Percentiles rank a stretch among this genome's conserved stretches.
Evolutionary conservation across 2,329 filamentous ascomycete species (phyloP).

Genomic region (Rutstroemia sp.): DNA sequence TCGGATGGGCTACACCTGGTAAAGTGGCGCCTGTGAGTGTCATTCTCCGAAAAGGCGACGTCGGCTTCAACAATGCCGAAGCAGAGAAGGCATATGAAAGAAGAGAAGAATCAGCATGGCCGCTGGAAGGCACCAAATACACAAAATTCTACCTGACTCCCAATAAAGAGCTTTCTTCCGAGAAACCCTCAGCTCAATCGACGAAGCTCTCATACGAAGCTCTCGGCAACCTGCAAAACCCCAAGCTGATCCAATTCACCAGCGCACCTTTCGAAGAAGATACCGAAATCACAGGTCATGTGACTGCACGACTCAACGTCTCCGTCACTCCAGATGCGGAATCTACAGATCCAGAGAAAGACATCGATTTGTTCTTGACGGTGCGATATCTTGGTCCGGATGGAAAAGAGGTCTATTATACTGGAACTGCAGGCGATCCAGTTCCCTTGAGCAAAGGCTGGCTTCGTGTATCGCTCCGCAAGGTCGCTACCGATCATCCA

Average conservation of each 20-base stretch:
- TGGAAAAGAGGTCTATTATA: constrained; percentile 55
- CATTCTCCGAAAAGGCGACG: constrained; percentile 56
- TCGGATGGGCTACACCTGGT: constrained; percentile 51
- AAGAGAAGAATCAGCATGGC: constrained; percentile 57
- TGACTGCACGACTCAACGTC: constrained; percentile 56
- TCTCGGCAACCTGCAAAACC: constrained; percentile 47
- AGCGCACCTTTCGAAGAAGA: constrained; percentile 51
- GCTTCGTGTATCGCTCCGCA: constrained; percentile 51
- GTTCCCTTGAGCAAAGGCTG: constrained; percentile 58
- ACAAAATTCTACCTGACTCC: constrained; percentile 47
- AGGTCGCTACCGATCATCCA: constrained; percentile 42
- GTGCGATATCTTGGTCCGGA: constrained; percentile 48
- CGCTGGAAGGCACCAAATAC: constrained; percentile 57
- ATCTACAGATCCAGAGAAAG: constrained; percentile 31
- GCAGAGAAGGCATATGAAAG: constrained; percentile 48
- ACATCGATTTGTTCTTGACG: constrained; percentile 59
- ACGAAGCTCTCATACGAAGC: constrained; percentile 26
- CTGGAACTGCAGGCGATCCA: constrained; percentile 56
- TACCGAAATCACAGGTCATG: constrained; percentile 63
- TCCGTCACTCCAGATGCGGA: constrained; percentile 43
- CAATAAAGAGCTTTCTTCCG: constrained; percentile 9
- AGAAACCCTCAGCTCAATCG: constrained; percentile 25
- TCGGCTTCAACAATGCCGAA: constrained; percentile 57
- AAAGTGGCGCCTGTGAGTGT: constrained; percentile 53
- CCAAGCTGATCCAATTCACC: constrained; percentile 49